Base-by-base conservation (phyloP, 257 asterid genomes). In the Nicotiana benthamiana region DNA sequence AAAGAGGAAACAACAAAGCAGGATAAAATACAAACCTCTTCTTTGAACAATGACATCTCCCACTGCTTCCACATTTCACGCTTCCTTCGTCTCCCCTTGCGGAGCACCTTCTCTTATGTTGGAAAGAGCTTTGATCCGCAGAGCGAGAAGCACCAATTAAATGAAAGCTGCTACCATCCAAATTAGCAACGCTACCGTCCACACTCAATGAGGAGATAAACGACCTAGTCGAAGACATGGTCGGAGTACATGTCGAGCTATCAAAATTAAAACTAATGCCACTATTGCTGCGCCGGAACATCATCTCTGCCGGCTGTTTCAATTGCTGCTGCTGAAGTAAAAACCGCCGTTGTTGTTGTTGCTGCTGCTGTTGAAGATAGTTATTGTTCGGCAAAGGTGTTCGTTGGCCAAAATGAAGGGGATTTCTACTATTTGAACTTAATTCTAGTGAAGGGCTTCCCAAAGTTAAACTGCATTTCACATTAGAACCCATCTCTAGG, bases 1-100 rank as follows among this genome's bases (percentile, higher is more conserved):
- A 72, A 79, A 7, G 11, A 26, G 26, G 16, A 10, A 27, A 11
- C 26, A n/a, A n/a, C 12, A 10, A n/a, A 13, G 57, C 46, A 46
- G 75, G 67, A 79, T 75, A 36, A 64, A 70, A 75, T 51, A 84
- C 54, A 56, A 36, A 92, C 98, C 98, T 95, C 86, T 95, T 95
- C 90, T 93, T 94, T n/a, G 97, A 90, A 85, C 98, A 95, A 80
- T 92, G 98, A 83, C 98, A 95, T 78, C 90, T 84, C 7, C 95
- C 92, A 51, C 90, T 90, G 72, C 94, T 92, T 75, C 98, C 94
- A 87, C 98, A 94, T 91, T 94, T 94, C 68, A 83, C 90, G 79
- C 94, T 94, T 63, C 97, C 98, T 80, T 92, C 97, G 15, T 89
- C 97, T 40, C 96, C 97, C 82, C 88, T 90, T 0, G 88, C 92